Evolutionary conservation across 2,329 filamentous ascomycete genomes (phyloP).

Genomic region (Talaromyces piceae): DNA sequence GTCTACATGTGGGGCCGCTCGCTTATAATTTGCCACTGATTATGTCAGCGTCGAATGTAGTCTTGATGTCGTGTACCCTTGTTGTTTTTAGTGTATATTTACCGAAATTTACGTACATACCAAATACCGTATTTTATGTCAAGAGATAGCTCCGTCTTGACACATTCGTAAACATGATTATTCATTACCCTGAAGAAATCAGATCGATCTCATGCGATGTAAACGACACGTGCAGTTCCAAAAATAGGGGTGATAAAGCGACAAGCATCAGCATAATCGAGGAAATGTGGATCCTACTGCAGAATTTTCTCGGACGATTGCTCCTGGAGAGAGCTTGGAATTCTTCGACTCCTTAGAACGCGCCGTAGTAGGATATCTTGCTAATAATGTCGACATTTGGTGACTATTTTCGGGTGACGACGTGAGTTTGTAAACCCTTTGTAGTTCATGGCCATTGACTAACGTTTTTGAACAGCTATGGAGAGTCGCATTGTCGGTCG

Average conservation of each 20-base stretch:
- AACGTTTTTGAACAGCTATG: slow-evolving; percentile 34
- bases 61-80: not conserved
- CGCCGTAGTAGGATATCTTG: not conserved
- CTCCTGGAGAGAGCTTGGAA: not conserved
- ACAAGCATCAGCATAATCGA: not conserved
- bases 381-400: slow-evolving; percentile 76
- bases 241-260: not conserved
- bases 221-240: not conserved
- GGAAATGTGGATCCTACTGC: not conserved
- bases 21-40: too few species aligned
- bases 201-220: not conserved
- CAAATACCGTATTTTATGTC: not conserved
- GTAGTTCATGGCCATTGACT: not conserved
- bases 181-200: not conserved
- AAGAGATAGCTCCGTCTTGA: not conserved
- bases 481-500: slow-evolving; percentile 83
- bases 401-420: slow-evolving; percentile 71
- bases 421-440: slow-evolving; percentile 45
- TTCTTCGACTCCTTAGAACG: not conserved
- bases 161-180: not conserved
- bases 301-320: not conserved
- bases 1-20: too few species aligned
- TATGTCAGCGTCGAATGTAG: not conserved
- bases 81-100: too few species aligned
- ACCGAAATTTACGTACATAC: slow-evolving; percentile 1